Conservation (phyloP, 208 protist species). For the Porcisia deanei region DNA sequence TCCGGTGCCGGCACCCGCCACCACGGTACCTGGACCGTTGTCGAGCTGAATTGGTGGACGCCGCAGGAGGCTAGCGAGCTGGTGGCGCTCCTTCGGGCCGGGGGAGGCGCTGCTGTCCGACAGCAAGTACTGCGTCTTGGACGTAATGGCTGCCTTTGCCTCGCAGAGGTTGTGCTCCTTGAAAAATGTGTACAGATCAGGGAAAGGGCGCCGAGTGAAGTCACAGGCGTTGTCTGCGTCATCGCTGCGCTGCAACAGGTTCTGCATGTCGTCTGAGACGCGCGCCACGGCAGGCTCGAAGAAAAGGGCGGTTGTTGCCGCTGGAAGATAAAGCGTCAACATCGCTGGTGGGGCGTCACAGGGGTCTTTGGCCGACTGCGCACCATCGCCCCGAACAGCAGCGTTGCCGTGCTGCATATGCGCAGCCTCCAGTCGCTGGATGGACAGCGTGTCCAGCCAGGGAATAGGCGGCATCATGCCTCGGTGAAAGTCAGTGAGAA, state of each 20-base stretch:
- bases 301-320: slow-evolving; percentile 37
- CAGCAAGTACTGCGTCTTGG: slow-evolving; percentile 60
- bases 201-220: slow-evolving; percentile 22
- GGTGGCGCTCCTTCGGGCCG: slow-evolving; percentile 63
- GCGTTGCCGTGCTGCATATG: slow-evolving; percentile 5
- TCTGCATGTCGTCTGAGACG: slow-evolving; percentile 1
- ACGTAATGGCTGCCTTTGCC: slow-evolving; percentile 52
- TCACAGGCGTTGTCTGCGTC: neutral
- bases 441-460: slow-evolving; percentile 79
- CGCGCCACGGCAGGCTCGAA: slow-evolving; percentile 21
- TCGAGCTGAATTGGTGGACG: slow-evolving; percentile 69
- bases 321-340: slow-evolving; percentile 50
- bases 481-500: slow-evolving; percentile 26
- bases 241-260: neutral
- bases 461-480: slow-evolving; percentile 56
- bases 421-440: slow-evolving; percentile 39
- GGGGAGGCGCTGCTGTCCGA: slow-evolving; percentile 56
- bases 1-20: slow-evolving; percentile 4
- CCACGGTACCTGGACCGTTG: slow-evolving; percentile 13
- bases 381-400: neutral
- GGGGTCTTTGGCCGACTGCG: neutral
- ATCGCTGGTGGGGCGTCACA: neutral
- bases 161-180: slow-evolving; percentile 74
- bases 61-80: slow-evolving; percentile 50
- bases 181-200: slow-evolving; percentile 47